phyloP scores from a whole-genome alignment of 129 eudicot genomes.

The Artemisia tridentata region DNA sequence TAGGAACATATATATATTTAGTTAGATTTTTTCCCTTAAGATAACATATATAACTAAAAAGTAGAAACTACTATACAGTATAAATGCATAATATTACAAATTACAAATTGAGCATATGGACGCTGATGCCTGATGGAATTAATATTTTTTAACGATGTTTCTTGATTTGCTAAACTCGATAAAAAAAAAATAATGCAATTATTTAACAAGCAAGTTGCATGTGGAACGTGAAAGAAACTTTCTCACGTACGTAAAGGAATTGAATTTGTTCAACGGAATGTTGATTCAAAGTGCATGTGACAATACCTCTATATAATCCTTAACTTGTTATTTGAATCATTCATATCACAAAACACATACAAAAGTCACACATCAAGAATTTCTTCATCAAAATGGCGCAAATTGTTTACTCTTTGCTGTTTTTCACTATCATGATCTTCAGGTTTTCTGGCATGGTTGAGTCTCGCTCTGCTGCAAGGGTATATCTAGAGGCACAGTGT shows the following conservation, averaged over 20 bases:
- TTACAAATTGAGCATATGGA: too few relatives aligned
- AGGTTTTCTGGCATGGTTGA: constrained; percentile 17
- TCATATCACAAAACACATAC: not conserved
- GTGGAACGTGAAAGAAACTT: constrained; percentile 35
- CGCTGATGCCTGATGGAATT: not conserved
- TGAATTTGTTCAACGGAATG: constrained; percentile 1
- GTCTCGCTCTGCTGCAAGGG: constrained; percentile 41
- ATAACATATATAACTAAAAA: too few relatives aligned
- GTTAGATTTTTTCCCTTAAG: too few relatives aligned
- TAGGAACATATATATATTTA: too few relatives aligned
- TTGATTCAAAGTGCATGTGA: constrained; percentile 18
- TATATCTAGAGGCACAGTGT: constrained; percentile 47
- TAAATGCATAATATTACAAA: too few relatives aligned
- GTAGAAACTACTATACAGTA: too few relatives aligned
- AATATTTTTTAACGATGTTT: not conserved
- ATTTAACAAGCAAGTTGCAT: constrained; percentile 26
- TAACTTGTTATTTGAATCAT: not conserved
- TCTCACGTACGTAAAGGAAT: constrained; percentile 33
- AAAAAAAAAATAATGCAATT: constrained; percentile 2
- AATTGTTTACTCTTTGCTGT: constrained; percentile 19
- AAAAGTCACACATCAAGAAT: constrained; percentile 8
- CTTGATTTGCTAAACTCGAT: constrained; percentile 13
- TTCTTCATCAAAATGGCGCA: constrained; percentile 31
- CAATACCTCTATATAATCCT: constrained; percentile 19
- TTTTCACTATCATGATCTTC: constrained; percentile 33